phyloP scores from a whole-genome alignment of 345 rosid genomes.

The Pistacia integerrima region DNA sequence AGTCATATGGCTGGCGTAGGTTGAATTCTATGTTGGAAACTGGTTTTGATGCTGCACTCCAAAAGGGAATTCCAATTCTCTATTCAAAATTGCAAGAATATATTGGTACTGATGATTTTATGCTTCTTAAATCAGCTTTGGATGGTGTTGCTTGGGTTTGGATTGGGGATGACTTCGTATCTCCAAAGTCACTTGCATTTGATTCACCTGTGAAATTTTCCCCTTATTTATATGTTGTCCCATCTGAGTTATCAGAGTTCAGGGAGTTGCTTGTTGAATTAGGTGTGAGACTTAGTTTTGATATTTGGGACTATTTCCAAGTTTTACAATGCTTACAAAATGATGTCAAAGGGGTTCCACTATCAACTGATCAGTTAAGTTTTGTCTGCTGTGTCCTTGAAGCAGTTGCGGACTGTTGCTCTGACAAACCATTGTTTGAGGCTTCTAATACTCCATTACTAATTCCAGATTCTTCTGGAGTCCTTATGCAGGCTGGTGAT shows the following conservation, averaged over 20 bases:
- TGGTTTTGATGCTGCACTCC: constrained; percentile 57
- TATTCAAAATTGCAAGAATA: constrained; percentile 66
- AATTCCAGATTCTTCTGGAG: constrained; percentile 76
- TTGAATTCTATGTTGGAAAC: constrained; percentile 46
- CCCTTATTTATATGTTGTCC: constrained; percentile 94
- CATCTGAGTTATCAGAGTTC: constrained; percentile 85
- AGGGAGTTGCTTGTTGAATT: constrained; percentile 73
- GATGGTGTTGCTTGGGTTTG: constrained; percentile 86
- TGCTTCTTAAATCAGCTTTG: constrained; percentile 58
- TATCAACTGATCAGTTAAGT: constrained; percentile 69
- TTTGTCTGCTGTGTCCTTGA: constrained; percentile 85
- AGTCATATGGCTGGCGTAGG: constrained; percentile 60
- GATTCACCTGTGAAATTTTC: constrained; percentile 94
- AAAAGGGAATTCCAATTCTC: constrained; percentile 61
- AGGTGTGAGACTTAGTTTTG: constrained; percentile 85
- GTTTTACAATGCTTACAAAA: constrained; percentile 69
- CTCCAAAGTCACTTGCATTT: constrained; percentile 83
- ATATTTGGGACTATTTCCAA: constrained; percentile 72
- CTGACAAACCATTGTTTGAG: constrained; percentile 52
- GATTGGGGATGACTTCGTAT: constrained; percentile 91
- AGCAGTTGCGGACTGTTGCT: constrained; percentile 73
- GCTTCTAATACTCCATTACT: constrained; percentile 53
- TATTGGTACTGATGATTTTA: constrained; percentile 61
- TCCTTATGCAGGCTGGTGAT: constrained; percentile 57
- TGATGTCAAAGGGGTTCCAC: constrained; percentile 59